Percentiles rank a stretch among this genome's conserved stretches.
These are phyloP conservation scores for Rhododendron simsii DNA, from an alignment of 148 eudicot genomes.

Conservation along the genomic window DNA sequence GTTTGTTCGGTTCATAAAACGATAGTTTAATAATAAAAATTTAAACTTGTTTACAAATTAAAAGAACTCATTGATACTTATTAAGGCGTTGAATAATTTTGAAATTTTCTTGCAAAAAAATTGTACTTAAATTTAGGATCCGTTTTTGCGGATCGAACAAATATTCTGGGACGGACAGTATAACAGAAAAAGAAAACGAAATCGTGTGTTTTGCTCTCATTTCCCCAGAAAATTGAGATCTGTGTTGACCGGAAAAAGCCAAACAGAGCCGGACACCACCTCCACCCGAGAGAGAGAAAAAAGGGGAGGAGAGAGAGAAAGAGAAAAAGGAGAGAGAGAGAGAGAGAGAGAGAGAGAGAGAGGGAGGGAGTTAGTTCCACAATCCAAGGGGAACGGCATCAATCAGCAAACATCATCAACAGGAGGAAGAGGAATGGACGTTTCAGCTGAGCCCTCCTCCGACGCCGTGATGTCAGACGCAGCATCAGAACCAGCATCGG, in stretches of 20 bases:
- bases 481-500: constrained; percentile 3
- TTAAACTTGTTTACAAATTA: too few species aligned
- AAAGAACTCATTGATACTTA: too few species aligned
- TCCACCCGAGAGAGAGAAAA: not conserved
- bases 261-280: not conserved
- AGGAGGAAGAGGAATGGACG: constrained; percentile 30
- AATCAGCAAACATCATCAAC: not conserved
- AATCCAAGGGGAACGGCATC: not conserved
- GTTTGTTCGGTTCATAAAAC: too few species aligned
- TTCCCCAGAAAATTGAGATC: not conserved
- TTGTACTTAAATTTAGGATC: too few species aligned
- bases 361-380: not conserved
- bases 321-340: too few species aligned
- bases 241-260: not conserved
- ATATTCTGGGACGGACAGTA: too few species aligned
- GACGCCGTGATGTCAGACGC: constrained; percentile 81
- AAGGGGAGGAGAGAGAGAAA: too few species aligned
- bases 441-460: constrained; percentile 42
- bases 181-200: not conserved
- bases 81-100: too few species aligned
- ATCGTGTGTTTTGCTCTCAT: not conserved
- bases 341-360: not conserved
- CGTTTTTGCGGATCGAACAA: too few species aligned
- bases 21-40: too few species aligned
- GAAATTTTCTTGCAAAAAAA: too few species aligned